These are phyloP conservation scores for Tubosaeta brunneosetosa DNA, from an alignment of 768 basidiomycete species.

Conservation along the genomic window DNA sequence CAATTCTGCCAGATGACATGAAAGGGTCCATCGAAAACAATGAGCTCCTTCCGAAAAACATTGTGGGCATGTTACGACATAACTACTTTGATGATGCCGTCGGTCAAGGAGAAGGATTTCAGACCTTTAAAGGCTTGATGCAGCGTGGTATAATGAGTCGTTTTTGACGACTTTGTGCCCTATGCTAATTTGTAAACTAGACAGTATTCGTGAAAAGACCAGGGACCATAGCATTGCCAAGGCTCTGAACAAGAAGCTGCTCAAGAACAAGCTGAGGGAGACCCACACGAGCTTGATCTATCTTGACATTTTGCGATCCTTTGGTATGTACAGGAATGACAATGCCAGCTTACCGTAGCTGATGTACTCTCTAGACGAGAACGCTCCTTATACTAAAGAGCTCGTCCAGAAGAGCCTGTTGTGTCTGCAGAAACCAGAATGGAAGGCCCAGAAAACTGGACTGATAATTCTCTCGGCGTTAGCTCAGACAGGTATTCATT, in stretches of 20 bases:
- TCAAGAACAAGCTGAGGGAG: conserved; percentile 9
- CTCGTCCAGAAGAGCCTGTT: conserved; percentile 13
- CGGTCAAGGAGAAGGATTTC: conserved; percentile 21
- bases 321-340: conserved; percentile 5
- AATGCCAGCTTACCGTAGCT: not conserved
- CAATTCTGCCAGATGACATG: conserved; percentile 10
- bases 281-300: conserved; percentile 21
- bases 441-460: conserved; percentile 21
- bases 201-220: conserved; percentile 10
- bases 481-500: conserved; percentile 15
- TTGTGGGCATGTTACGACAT: conserved; percentile 20
- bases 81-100: conserved; percentile 25
- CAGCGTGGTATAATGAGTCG: conserved; percentile 8
- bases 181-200: too few species aligned
- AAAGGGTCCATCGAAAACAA: conserved; percentile 4
- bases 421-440: not conserved
- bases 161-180: too few species aligned
- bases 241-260: conserved; percentile 15
- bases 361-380: conserved; percentile 4
- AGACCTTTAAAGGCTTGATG: conserved; percentile 21
- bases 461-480: conserved; percentile 21
- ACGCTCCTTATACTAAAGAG: conserved; percentile 6
- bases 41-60: conserved; percentile 9
- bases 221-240: conserved; percentile 11
- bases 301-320: conserved; percentile 19